Evolutionary conservation across 805 yeast species (phyloP).

Genomic region (Metschnikowia lachancei): DNA sequence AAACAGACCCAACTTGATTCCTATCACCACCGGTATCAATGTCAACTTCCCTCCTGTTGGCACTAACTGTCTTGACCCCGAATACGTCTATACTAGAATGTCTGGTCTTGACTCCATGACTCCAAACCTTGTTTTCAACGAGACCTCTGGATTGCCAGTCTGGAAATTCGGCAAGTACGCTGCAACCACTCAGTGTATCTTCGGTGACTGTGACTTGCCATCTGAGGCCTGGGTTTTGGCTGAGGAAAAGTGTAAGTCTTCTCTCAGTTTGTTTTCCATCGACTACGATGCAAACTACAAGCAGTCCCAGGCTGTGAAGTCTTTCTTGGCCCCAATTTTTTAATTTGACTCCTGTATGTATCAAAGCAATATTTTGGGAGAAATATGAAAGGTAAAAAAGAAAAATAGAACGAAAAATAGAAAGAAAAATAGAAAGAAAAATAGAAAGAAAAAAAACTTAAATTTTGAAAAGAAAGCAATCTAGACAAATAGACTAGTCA

Average conservation of each 20-base stretch:
- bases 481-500: neutral
- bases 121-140: constrained; percentile 38
- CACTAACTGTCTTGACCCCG: constrained; percentile 39
- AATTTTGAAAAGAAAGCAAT: too few relatives aligned
- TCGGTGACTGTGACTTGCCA: constrained; percentile 27
- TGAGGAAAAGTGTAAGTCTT: constrained; percentile 36
- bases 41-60: constrained; percentile 28
- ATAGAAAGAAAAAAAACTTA: too few relatives aligned
- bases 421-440: too few relatives aligned
- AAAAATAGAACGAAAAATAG: too few relatives aligned
- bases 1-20: constrained; percentile 19
- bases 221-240: constrained; percentile 25
- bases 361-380: neutral
- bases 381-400: too few relatives aligned
- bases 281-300: constrained; percentile 43
- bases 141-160: constrained; percentile 32
- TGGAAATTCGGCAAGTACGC: constrained; percentile 14
- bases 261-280: constrained; percentile 47
- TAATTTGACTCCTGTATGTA: too few relatives aligned
- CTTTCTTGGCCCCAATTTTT: constrained; percentile 18
- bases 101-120: constrained; percentile 39
- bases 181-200: constrained; percentile 40
- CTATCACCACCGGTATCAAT: constrained; percentile 24
- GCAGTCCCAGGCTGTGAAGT: constrained; percentile 16
- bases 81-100: constrained; percentile 44